A percentile compares a stretch with the other conserved stretches of the same genome.
Conservation (phyloP, 768 basidiomycete genomes). For the Russula earlei region DNA sequence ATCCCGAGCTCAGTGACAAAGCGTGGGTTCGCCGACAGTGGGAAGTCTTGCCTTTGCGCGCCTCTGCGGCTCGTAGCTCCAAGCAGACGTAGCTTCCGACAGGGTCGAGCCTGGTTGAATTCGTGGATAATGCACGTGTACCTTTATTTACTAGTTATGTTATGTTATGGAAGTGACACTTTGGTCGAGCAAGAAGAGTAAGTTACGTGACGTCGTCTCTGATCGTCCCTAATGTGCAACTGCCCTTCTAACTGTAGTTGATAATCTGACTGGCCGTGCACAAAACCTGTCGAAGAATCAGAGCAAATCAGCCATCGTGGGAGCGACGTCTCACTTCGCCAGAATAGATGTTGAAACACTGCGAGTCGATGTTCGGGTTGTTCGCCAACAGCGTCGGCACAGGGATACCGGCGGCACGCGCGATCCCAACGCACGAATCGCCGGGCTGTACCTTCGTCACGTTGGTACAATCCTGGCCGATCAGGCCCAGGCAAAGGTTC, state of each 20-base stretch:
- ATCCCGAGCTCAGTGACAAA: constrained; percentile 25
- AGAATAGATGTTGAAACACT: constrained; percentile 58
- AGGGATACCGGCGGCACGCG: too few relatives aligned
- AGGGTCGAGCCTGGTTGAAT: background rate
- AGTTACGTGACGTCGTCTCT: too few relatives aligned
- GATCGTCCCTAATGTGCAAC: too few relatives aligned
- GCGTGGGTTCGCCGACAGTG: constrained; percentile 38
- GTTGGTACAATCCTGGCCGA: too few relatives aligned
- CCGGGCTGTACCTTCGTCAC: too few relatives aligned
- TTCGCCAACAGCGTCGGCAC: too few relatives aligned
- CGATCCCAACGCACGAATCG: too few relatives aligned
- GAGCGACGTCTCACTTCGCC: constrained; percentile 48
- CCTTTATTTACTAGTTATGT: background rate
- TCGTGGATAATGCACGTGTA: background rate
- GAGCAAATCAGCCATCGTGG: background rate
- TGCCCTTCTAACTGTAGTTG: background rate
- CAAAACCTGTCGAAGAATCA: background rate
- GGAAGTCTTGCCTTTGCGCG: constrained; percentile 39
- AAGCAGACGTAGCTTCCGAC: background rate
- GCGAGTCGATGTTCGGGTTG: constrained; percentile 61
- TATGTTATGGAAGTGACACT: background rate
- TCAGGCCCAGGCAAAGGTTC: too few relatives aligned
- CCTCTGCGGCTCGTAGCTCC: constrained; percentile 13
- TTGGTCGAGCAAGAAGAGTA: too few relatives aligned
- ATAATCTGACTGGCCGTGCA: background rate